A percentile compares a stretch with the other conserved stretches of the same genome.
Conservation (phyloP, 805 yeast species). For the Wickerhamomyces bovis region DNA sequence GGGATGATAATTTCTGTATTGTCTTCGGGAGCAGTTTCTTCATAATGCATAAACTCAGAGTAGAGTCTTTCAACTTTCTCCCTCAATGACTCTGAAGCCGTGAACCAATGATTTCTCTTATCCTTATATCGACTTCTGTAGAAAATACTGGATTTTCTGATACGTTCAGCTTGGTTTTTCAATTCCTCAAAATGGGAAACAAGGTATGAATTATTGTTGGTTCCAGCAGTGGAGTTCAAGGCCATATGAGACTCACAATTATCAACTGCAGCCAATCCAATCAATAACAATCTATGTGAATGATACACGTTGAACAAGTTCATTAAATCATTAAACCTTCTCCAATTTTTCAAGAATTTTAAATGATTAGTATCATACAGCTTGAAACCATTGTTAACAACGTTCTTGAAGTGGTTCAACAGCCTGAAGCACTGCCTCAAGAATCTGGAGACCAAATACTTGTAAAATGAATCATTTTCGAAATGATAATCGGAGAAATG, state of each 20-base stretch:
- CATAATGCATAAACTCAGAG: background rate
- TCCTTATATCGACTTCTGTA: background rate
- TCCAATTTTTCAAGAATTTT: slow-evolving; percentile 7
- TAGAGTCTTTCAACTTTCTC: slow-evolving; percentile 1
- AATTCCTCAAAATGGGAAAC: background rate
- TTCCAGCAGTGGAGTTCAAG: background rate
- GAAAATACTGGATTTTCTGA: background rate
- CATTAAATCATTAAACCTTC: slow-evolving; percentile 3
- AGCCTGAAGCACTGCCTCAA: slow-evolving; percentile 1
- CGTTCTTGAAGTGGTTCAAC: background rate
- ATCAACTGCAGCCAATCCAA: slow-evolving; percentile 4
- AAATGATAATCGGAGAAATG: background rate
- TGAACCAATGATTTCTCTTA: slow-evolving; percentile 5
- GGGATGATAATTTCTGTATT: slow-evolving; percentile 1
- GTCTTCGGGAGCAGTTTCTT: background rate
- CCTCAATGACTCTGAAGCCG: slow-evolving; percentile 1
- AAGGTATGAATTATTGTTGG: background rate
- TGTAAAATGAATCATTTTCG: slow-evolving; percentile 4
- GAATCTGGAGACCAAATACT: background rate
- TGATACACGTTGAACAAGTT: slow-evolving; percentile 6
- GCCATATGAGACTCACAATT: background rate
- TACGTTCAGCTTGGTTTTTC: background rate
- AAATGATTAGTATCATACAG: slow-evolving; percentile 1
- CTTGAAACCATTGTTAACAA: background rate
- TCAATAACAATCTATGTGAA: slow-evolving; percentile 3